Percentiles rank a stretch among this genome's conserved stretches.
Evolutionary conservation across 2,329 filamentous ascomycete genomes (phyloP).

Genomic region (Ophiostoma sp.): DNA sequence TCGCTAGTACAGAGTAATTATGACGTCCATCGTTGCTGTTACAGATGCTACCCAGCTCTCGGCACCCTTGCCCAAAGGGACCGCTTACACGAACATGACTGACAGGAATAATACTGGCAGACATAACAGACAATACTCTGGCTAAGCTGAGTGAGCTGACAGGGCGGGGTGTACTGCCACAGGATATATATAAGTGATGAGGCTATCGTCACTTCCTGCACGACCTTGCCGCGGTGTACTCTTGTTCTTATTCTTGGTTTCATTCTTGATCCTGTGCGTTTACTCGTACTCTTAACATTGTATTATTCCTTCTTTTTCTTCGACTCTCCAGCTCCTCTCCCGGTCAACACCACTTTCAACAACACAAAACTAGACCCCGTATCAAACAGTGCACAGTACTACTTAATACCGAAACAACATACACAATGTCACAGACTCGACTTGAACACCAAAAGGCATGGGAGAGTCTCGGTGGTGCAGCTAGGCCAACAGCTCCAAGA

Average conservation of each 20-base stretch:
- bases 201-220: neutral
- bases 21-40: neutral
- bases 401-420: neutral
- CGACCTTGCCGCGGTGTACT: neutral
- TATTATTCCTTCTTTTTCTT: neutral
- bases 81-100: neutral
- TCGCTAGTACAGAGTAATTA: neutral
- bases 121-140: neutral
- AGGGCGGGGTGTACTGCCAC: neutral
- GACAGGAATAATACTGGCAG: neutral
- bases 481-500: neutral
- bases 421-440: neutral
- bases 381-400: no score
- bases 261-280: neutral
- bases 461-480: neutral
- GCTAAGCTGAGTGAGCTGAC: neutral
- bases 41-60: neutral
- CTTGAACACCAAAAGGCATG: conserved; percentile 5
- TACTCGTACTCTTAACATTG: neutral
- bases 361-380: neutral
- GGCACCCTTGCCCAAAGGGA: neutral
- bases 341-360: neutral
- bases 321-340: no score
- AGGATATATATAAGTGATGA: neutral
- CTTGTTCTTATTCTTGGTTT: neutral